Conservation (phyloP, 108 stramenopile species). For the Poteriospumella lacustris region DNA sequence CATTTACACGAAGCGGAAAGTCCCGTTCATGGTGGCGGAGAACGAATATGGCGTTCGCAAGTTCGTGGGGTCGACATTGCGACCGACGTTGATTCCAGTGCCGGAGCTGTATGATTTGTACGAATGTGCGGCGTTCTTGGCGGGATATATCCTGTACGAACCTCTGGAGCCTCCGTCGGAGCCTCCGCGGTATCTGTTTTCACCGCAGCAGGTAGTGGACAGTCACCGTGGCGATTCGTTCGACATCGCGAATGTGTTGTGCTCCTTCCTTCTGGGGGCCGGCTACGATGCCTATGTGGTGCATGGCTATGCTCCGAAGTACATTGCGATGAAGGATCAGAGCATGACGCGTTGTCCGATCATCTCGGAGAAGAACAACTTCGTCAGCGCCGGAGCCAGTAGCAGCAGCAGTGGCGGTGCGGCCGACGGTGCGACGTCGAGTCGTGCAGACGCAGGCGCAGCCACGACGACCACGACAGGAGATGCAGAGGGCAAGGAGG, state of each 20-base stretch:
- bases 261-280: slow-evolving; percentile 62
- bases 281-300: slow-evolving; percentile 75
- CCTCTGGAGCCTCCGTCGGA: slow-evolving; percentile 54
- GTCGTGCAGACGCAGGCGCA: too few species aligned
- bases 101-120: slow-evolving; percentile 59
- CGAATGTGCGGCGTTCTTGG: slow-evolving; percentile 52
- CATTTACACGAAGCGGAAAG: slow-evolving; percentile 51
- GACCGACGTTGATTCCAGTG: slow-evolving; percentile 64
- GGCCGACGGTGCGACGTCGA: not conserved
- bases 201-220: slow-evolving; percentile 55
- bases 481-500: too few species aligned
- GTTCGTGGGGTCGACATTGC: slow-evolving; percentile 64
- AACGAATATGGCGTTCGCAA: slow-evolving; percentile 60
- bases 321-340: slow-evolving; percentile 46
- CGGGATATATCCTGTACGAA: slow-evolving; percentile 66
- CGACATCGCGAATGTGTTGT: slow-evolving; percentile 60
- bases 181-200: slow-evolving; percentile 36
- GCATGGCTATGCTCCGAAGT: slow-evolving; percentile 56
- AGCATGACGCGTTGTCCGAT: slow-evolving; percentile 32
- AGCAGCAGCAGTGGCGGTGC: not conserved
- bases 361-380: not conserved
- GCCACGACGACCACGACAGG: too few species aligned
- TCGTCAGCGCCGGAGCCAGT: not conserved
- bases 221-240: slow-evolving; percentile 64
- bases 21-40: slow-evolving; percentile 46